Evolutionary conservation across 2,329 filamentous ascomycete species (phyloP).

Genomic region (Talaromyces sp.): DNA sequence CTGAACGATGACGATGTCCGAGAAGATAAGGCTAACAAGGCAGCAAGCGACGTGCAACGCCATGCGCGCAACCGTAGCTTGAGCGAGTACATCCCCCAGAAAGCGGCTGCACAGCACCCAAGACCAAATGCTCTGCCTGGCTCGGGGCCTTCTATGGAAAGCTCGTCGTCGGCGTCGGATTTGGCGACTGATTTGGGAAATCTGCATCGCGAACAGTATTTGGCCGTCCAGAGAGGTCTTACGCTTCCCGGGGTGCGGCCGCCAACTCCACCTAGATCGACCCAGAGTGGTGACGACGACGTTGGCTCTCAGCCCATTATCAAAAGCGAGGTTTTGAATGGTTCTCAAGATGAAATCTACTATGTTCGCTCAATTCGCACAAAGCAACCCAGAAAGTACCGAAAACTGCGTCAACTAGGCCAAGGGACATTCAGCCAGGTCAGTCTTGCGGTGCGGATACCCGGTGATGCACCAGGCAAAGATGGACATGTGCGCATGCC

Average conservation of each 20-base stretch:
- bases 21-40: conserved; percentile 17
- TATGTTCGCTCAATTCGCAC: conserved; percentile 64
- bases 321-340: conserved; percentile 16
- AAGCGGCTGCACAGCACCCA: conserved; percentile 59
- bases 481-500: conserved; percentile 11
- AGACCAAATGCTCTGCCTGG: conserved; percentile 71
- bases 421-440: conserved; percentile 96
- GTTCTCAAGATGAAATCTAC: conserved; percentile 56
- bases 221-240: conserved; percentile 74
- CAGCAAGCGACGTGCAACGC: conserved; percentile 25
- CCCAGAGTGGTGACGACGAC: conserved; percentile 53
- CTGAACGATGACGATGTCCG: conserved; percentile 22
- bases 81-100: conserved; percentile 80
- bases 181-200: conserved; percentile 32
- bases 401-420: conserved; percentile 73
- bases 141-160: conserved; percentile 41
- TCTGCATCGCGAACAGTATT: conserved; percentile 72
- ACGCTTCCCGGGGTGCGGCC: conserved; percentile 55
- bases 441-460: conserved; percentile 79
- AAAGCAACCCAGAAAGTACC: conserved; percentile 70
- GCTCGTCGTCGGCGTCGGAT: conserved; percentile 46
- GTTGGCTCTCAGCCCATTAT: conserved; percentile 39
- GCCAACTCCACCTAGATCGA: conserved; percentile 79
- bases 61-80: conserved; percentile 75
- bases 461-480: conserved; percentile 45